phyloP scores from a whole-genome alignment of 176 grass and related monocot genomes.

The Cenchrus fungigraminus region DNA sequence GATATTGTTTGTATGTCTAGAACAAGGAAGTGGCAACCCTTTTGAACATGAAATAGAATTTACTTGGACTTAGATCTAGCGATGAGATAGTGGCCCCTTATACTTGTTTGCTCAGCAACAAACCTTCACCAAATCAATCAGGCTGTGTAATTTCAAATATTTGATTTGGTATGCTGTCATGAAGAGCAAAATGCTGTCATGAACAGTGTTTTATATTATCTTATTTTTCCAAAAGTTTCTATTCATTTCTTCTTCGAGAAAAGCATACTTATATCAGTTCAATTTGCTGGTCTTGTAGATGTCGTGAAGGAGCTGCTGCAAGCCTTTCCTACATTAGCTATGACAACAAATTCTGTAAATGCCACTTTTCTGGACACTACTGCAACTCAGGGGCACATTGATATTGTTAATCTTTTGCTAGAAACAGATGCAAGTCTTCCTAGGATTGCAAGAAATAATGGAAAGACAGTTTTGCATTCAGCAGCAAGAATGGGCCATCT shows the following conservation, averaged over 20 bases:
- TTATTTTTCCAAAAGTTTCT: not conserved
- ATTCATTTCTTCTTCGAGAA: not conserved
- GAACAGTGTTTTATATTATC: not conserved
- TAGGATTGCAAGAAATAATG: conserved; percentile 86
- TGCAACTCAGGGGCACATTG: conserved; percentile 81
- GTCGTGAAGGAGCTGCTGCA: conserved; percentile 77
- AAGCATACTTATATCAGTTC: conserved; percentile 9
- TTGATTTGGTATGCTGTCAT: conserved; percentile 7
- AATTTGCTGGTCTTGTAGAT: conserved; percentile 56
- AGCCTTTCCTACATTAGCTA: conserved; percentile 79
- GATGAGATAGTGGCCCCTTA: not conserved
- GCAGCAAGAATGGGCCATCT: conserved; percentile 97
- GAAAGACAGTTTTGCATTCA: conserved; percentile 88
- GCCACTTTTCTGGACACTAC: conserved; percentile 93
- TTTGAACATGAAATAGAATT: not conserved
- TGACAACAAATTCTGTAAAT: conserved; percentile 92
- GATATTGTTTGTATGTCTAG: conserved; percentile 8
- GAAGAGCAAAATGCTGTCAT: not conserved
- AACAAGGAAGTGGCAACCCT: not conserved
- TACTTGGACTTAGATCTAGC: not conserved
- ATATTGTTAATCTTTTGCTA: conserved; percentile 87
- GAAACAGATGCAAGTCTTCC: conserved; percentile 86
- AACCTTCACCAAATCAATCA: conserved; percentile 6
- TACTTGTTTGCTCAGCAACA: conserved; percentile 9
- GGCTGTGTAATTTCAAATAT: conserved; percentile 11